These are phyloP conservation scores for Martiniozyma asiatica DNA, from an alignment of 1,139 yeast genomes.

Conservation along the genomic window DNA sequence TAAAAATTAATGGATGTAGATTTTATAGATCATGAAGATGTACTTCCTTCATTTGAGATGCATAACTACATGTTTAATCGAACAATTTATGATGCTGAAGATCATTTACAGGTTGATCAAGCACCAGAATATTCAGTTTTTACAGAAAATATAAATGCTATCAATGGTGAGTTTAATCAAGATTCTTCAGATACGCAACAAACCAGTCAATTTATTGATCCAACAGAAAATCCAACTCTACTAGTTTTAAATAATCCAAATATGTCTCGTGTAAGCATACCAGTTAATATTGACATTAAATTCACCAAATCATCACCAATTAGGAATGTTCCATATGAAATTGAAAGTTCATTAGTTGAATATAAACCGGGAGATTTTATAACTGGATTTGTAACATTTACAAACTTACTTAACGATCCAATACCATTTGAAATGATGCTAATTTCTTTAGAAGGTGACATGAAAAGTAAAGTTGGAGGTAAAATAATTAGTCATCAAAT, in stretches of 20 bases:
- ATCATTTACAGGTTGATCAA: conserved; percentile 5
- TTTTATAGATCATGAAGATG: no score
- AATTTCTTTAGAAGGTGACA: conserved; percentile 42
- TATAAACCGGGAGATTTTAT: conserved; percentile 43
- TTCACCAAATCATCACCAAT: conserved; percentile 27
- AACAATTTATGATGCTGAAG: conserved; percentile 16
- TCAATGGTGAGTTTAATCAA: no score
- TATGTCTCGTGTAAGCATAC: conserved; percentile 21
- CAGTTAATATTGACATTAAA: conserved; percentile 24
- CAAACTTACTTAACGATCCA: conserved; percentile 29
- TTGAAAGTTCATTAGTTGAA: conserved; percentile 19
- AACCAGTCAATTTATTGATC: conserved; percentile 3
- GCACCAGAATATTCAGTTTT: conserved; percentile 19
- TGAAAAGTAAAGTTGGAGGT: conserved; percentile 7
- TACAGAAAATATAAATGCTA: no score
- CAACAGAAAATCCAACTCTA: no score
- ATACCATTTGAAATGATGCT: conserved; percentile 44
- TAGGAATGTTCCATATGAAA: conserved; percentile 19
- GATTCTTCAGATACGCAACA: no score
- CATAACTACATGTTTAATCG: conserved; percentile 41
- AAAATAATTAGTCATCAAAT: conserved; percentile 20
- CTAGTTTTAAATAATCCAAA: conserved; percentile 25
- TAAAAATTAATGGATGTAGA: no score
- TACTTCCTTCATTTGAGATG: conserved; percentile 54
- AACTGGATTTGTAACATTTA: conserved; percentile 38